Evolutionary conservation across 139 green algal genomes (phyloP).

Genomic region (Chlamydomonas eustigma): DNA sequence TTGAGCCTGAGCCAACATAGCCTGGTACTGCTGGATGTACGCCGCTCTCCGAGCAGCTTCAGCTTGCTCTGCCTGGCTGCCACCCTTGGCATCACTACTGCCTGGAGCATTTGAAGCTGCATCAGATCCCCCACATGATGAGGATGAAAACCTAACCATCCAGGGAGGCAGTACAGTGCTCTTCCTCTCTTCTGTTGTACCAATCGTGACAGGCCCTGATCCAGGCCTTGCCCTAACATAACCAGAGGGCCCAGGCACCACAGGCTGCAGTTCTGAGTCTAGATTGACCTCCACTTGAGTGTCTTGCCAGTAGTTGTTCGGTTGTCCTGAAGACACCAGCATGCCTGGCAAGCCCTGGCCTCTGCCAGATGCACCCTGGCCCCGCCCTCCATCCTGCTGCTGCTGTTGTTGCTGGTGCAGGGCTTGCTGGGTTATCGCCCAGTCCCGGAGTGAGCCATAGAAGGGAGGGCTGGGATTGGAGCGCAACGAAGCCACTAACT

Average conservation of each 20-base stretch:
- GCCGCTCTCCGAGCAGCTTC: conserved; percentile 13
- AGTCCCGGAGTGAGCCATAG: conserved; percentile 15
- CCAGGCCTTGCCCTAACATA: no score
- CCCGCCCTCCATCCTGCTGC: not conserved
- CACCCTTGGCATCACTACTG: not conserved
- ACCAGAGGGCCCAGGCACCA: no score
- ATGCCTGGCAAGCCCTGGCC: conserved; percentile 4
- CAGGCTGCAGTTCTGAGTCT: not conserved
- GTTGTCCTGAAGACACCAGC: not conserved
- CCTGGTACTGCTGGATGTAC: conserved; percentile 20
- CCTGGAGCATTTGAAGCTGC: not conserved
- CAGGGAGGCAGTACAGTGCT: not conserved
- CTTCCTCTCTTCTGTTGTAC: not conserved
- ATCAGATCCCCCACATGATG: not conserved
- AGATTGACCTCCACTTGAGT: conserved; percentile 3
- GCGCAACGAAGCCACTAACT: not conserved
- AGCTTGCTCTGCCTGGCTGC: not conserved
- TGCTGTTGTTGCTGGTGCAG: not conserved
- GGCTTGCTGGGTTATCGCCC: conserved; percentile 8
- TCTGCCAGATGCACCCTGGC: not conserved
- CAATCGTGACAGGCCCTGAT: not conserved
- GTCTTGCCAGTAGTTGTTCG: conserved; percentile 3
- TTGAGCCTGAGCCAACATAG: conserved; percentile 5
- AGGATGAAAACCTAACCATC: not conserved
- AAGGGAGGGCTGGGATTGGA: conserved; percentile 5